Evolutionary conservation across 495 filamentous ascomycete genomes (phyloP).

Genomic region (Trichocladium antarcticum): DNA sequence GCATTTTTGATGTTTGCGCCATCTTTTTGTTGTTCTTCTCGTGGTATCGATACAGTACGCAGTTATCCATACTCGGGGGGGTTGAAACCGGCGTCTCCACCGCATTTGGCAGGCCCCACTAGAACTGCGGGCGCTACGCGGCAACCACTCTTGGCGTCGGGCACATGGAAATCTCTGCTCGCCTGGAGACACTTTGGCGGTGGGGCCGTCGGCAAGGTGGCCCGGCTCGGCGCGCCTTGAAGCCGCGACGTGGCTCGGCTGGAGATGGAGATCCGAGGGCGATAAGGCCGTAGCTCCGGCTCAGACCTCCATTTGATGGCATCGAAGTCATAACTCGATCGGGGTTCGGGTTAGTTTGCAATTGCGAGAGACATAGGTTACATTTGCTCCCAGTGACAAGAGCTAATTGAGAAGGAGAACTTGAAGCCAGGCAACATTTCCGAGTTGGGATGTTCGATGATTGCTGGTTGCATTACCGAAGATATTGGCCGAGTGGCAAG

Average conservation of each 20-base stretch:
- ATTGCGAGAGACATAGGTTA: too few species aligned
- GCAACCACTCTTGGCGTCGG: constrained; percentile 13
- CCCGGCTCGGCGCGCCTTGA: constrained; percentile 20
- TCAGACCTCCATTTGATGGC: too few species aligned
- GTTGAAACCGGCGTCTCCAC: neutral
- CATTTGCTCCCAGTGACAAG: too few species aligned
- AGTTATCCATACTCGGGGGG: neutral
- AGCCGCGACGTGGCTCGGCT: constrained; percentile 14
- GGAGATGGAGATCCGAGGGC: constrained; percentile 29
- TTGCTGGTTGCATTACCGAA: too few species aligned
- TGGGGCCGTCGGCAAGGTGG: constrained; percentile 17
- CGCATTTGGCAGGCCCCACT: neutral
- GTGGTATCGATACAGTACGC: neutral
- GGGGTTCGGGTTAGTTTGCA: too few species aligned
- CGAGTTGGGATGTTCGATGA: too few species aligned
- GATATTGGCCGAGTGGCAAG: too few species aligned
- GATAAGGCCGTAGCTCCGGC: constrained; percentile 25
- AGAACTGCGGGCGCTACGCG: neutral
- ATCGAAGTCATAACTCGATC: too few species aligned
- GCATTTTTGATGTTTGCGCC: too few species aligned
- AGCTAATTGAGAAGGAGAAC: too few species aligned
- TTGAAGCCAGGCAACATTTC: too few species aligned
- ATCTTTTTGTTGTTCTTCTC: too few species aligned
- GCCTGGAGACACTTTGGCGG: constrained; percentile 25
- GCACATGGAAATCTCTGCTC: constrained; percentile 22